A percentile compares a stretch with the other conserved stretches of the same genome.
phyloP scores from a whole-genome alignment of 2,329 filamentous ascomycete genomes.

The Xylariales sp. region DNA sequence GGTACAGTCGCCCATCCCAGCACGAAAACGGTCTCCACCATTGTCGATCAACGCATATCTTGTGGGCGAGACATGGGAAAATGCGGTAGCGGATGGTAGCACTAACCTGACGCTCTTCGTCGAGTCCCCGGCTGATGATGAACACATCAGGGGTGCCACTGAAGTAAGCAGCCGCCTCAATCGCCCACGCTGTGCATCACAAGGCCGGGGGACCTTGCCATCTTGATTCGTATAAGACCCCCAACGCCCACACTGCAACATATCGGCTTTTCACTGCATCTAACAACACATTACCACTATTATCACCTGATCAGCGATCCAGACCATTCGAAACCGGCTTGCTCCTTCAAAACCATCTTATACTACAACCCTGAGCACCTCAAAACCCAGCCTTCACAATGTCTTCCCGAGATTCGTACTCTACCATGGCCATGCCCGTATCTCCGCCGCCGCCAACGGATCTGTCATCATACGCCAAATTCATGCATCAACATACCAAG shows the following conservation, averaged over 20 bases:
- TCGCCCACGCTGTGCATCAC: conserved; percentile 9
- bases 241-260: neutral
- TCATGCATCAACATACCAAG: conserved; percentile 63
- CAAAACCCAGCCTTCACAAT: conserved; percentile 14
- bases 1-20: conserved; percentile 17
- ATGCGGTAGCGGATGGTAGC: conserved; percentile 3
- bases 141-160: conserved; percentile 12
- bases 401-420: conserved; percentile 21
- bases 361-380: neutral
- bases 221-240: conserved; percentile 14
- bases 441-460: conserved; percentile 24
- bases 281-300: neutral
- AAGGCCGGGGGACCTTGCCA: conserved; percentile 9
- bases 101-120: conserved; percentile 1
- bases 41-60: conserved; percentile 21
- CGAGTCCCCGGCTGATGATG: too few relatives aligned
- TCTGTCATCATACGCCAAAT: conserved; percentile 46
- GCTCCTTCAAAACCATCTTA: neutral
- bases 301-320: neutral
- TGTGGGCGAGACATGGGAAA: neutral
- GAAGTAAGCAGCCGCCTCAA: conserved; percentile 18
- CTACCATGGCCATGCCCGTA: conserved; percentile 20
- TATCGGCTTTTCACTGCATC: neutral
- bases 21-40: conserved; percentile 20
- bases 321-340: neutral